phyloP scores from a whole-genome alignment of 2,329 filamentous ascomycete species.

The Penicillium sp. region DNA sequence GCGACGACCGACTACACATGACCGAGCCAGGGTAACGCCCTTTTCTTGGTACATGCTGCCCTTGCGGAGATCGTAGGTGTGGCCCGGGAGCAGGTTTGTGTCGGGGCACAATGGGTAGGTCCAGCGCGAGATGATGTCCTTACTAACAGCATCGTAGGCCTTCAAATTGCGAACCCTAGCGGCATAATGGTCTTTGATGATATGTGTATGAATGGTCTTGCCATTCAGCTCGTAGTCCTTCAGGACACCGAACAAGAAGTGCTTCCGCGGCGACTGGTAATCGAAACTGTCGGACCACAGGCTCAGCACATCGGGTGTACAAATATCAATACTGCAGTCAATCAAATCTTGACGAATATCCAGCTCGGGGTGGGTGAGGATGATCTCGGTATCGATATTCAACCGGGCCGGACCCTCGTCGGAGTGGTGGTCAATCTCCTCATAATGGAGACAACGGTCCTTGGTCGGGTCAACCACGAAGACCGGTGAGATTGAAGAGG shows the following conservation, averaged over 20 bases:
- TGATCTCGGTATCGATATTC: conserved; percentile 71
- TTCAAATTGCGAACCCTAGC: conserved; percentile 80
- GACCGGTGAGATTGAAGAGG: conserved; percentile 67
- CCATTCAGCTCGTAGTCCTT: conserved; percentile 97
- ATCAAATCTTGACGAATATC: conserved; percentile 83
- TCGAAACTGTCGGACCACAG: conserved; percentile 98
- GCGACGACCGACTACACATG: conserved; percentile 62
- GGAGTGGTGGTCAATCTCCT: conserved; percentile 69
- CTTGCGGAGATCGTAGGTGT: conserved; percentile 67
- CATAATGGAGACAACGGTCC: conserved; percentile 84
- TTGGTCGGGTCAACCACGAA: conserved; percentile 81
- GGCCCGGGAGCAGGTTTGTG: conserved; percentile 72
- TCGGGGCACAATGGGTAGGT: conserved; percentile 85
- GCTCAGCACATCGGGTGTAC: conserved; percentile 88
- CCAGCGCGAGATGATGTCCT: conserved; percentile 81
- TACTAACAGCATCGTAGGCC: conserved; percentile 82
- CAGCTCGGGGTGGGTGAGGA: conserved; percentile 67
- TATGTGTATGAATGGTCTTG: conserved; percentile 90
- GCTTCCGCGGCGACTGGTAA: conserved; percentile 80
- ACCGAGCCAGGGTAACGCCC: conserved; percentile 66
- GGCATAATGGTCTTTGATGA: conserved; percentile 76
- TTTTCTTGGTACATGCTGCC: conserved; percentile 73
- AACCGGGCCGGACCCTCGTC: conserved; percentile 49
- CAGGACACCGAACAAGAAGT: conserved; percentile 85
- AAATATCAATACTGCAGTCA: conserved; percentile 94